Evolutionary conservation across 2,329 filamentous ascomycete species (phyloP).

Genomic region (Septoria petroselini): DNA sequence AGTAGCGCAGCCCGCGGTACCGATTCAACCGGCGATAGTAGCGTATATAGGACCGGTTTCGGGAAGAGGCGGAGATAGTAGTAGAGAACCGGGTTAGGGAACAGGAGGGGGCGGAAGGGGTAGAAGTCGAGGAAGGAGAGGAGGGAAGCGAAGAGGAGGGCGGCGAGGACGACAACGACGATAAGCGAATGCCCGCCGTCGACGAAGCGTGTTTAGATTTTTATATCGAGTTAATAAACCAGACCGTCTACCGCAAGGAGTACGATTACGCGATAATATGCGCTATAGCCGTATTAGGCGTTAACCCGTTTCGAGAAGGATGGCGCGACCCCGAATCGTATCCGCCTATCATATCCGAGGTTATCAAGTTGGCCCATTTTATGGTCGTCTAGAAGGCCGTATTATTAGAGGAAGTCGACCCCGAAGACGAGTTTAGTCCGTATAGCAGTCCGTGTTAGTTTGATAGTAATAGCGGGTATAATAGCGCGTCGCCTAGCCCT

Average conservation of each 20-base stretch:
- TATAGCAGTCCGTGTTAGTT: neutral
- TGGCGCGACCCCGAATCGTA: too few relatives aligned
- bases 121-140: neutral
- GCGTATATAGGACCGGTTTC: neutral
- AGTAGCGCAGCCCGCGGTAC: too few relatives aligned
- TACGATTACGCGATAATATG: too few relatives aligned
- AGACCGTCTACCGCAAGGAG: too few relatives aligned
- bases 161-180: neutral
- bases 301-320: too few relatives aligned
- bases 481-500: neutral
- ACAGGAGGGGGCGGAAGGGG: too few relatives aligned
- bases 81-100: too few relatives aligned
- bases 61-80: neutral
- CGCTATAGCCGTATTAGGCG: too few relatives aligned
- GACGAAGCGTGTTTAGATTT: too few relatives aligned
- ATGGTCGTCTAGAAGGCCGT: neutral
- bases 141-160: neutral
- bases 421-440: neutral
- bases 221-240: too few relatives aligned
- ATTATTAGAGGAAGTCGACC: neutral
- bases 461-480: neutral
- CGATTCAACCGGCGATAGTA: neutral
- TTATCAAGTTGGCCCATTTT: constrained; percentile 1
- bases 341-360: too few relatives aligned
- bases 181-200: too few relatives aligned